Conservation (phyloP, 2,329 filamentous ascomycete species). For the Ceratocystis colombiana region DNA sequence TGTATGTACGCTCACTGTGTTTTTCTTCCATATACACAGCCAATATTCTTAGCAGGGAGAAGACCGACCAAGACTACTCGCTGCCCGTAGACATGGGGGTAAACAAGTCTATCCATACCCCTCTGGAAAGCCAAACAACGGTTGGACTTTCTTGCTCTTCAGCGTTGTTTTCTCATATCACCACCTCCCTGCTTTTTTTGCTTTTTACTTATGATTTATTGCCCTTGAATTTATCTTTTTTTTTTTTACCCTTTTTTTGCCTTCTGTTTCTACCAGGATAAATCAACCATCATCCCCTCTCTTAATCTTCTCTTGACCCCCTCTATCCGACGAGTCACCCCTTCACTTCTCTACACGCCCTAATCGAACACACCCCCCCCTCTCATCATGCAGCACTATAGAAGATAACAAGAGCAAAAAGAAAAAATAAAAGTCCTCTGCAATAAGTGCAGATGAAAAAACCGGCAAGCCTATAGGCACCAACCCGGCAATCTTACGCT, state of each 20-base stretch:
- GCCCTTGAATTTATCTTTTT: conserved; percentile 11
- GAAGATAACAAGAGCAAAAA: no score
- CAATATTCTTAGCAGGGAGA: neutral
- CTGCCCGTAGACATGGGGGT: no score
- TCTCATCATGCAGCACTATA: no score
- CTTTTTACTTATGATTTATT: conserved; percentile 21
- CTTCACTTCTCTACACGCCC: neutral
- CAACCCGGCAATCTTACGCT: conserved; percentile 8
- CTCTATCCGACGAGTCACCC: conserved; percentile 1
- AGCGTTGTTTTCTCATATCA: neutral
- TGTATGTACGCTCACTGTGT: neutral
- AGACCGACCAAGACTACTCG: neutral
- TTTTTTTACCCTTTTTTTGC: neutral
- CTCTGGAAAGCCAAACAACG: neutral
- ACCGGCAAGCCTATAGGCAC: neutral
- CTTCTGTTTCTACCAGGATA: conserved; percentile 4
- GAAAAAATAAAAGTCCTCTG: no score
- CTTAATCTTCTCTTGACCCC: neutral
- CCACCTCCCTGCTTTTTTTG: neutral
- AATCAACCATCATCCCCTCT: neutral
- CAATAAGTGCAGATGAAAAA: conserved; percentile 8
- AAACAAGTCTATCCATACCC: no score
- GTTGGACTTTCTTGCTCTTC: conserved; percentile 11
- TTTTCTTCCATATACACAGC: neutral
- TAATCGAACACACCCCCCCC: no score